Evolutionary conservation across 176 grass and related monocot genomes (phyloP), one percentile per base, ranked within the genome.

Genomic region (Eleusine coracana): DNA sequence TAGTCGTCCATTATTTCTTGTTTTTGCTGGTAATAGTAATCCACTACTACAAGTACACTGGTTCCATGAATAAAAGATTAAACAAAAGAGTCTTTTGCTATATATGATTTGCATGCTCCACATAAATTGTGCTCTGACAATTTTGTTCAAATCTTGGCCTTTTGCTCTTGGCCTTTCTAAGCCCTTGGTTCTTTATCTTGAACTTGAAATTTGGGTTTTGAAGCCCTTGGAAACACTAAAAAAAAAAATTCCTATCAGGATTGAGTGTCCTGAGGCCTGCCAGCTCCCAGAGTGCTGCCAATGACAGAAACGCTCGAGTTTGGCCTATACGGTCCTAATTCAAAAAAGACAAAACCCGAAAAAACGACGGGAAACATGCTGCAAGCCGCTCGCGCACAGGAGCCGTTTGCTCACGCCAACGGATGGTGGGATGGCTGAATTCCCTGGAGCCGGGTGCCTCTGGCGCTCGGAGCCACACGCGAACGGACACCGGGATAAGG

Each of bases 401-500:
- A 74, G 51, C 60, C n/a, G 60, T 62, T 51, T 27, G 59, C 3
- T 12, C 58, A 27, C 58, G n/a, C 58, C 58, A 61, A 61, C 18
- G 54, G n/a, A 25, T 61, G 58, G 60, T 14, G 20, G 29, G 45
- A 9, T 55, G 58, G 46, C n/a, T 25, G 36, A 71, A 29, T 79
- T 39, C 34, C 34, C 54, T 63, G 65, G 86, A 82, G 50, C 69
- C 7, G 45, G 56, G 23, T 1, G 48, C 13, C n/a, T 38, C 31
- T 25, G 74, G 48, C 77, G 64, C 42, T 68, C 40, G 55, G 54
- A 89, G 72, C 87, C 87, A 89, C 87, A 85, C 56, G 77, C 17
- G 29, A 51, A 23, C 20, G 56, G 56, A 59, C 21, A 1, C 20
- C 41, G 49, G 83, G 88, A 90, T 90, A 90, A 90, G 88, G 83